Evolutionary conservation across 495 filamentous ascomycete genomes (phyloP).

Genomic region (Lepidopterella palustris): DNA sequence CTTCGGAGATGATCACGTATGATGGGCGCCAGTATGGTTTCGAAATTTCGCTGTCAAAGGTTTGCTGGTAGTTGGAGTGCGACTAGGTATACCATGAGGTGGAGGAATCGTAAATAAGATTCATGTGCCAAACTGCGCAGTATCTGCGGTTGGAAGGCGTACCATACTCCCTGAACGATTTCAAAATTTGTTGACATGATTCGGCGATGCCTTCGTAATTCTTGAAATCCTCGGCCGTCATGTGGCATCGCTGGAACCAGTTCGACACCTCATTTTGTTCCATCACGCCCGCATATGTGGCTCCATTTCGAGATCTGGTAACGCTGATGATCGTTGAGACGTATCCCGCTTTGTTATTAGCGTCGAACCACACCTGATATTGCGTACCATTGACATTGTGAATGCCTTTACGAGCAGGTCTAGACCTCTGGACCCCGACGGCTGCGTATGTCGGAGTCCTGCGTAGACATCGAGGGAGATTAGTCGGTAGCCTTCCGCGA

Average conservation of each 20-base stretch:
- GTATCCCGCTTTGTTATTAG: neutral
- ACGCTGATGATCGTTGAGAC: neutral
- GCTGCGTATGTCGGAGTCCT: neutral
- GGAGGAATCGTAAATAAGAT: neutral
- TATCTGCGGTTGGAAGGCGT: neutral
- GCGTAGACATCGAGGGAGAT: neutral
- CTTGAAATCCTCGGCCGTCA: neutral
- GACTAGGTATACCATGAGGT: neutral
- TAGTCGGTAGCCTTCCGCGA: neutral
- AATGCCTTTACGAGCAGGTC: neutral
- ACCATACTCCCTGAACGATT: neutral
- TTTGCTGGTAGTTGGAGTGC: conserved; percentile 8
- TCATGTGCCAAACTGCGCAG: neutral
- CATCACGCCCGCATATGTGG: neutral
- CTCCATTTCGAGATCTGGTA: neutral
- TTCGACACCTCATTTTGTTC: neutral
- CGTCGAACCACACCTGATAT: neutral
- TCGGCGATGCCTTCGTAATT: neutral
- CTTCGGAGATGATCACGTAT: conserved; percentile 8
- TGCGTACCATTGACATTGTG: neutral
- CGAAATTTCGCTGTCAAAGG: conserved; percentile 5
- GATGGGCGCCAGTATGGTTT: conserved; percentile 16
- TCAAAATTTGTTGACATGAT: neutral
- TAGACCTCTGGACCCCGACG: neutral
- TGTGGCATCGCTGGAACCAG: neutral